A percentile compares a stretch with the other conserved stretches of the same genome.
These are phyloP conservation scores for Blastomyces gilchristii DNA, from an alignment of 2,329 filamentous ascomycete species.

Conservation along the genomic window DNA sequence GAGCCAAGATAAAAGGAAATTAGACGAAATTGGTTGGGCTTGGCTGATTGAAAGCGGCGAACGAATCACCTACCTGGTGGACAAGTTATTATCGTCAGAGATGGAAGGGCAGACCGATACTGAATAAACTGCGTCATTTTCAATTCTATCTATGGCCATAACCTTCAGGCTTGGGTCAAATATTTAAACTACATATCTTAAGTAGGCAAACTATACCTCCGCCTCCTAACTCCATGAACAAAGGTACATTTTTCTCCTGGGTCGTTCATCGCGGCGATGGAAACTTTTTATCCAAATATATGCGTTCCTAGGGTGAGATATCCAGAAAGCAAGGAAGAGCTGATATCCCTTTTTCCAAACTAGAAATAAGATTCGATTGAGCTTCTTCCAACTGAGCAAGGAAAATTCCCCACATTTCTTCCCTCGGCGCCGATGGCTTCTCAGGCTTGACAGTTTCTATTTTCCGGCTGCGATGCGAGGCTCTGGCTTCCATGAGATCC, in stretches of 20 bases:
- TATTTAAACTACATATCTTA: background rate
- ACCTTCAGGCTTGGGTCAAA: background rate
- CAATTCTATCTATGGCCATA: background rate
- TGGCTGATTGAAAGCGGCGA: constrained; percentile 35
- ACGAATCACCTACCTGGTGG: constrained; percentile 29
- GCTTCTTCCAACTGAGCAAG: background rate
- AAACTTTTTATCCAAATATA: background rate
- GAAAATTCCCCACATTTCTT: background rate
- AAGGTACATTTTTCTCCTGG: background rate
- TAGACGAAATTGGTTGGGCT: constrained; percentile 28
- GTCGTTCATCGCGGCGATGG: background rate
- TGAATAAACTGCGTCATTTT: background rate
- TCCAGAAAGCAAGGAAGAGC: background rate
- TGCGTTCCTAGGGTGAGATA: background rate
- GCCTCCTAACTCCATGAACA: background rate
- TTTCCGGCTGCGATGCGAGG: background rate
- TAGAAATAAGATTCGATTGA: background rate
- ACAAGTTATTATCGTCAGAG: constrained; percentile 16
- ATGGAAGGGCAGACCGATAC: background rate
- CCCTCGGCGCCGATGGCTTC: background rate
- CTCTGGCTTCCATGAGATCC: background rate
- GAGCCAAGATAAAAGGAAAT: constrained; percentile 31
- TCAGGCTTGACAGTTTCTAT: background rate
- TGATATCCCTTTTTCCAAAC: background rate
- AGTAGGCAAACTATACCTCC: background rate